phyloP scores from a whole-genome alignment of 345 rosid genomes.

The Atalantia buxifolia region DNA sequence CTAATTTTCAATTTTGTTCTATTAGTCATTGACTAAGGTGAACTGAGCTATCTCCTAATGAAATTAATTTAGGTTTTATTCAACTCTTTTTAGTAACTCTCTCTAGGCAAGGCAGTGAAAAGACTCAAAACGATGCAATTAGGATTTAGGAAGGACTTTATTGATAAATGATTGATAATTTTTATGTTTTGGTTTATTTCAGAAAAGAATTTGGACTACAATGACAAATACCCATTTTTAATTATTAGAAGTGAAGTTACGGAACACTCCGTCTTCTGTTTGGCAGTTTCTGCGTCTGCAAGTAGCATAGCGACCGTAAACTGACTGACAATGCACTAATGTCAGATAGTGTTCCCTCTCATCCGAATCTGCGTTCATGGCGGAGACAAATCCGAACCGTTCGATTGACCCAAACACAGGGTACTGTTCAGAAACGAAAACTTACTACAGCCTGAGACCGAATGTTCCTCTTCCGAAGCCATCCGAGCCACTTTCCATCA shows the following conservation, averaged over 20 bases:
- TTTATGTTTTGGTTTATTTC: no score
- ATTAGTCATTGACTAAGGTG: no score
- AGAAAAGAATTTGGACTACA: neutral
- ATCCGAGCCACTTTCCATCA: constrained; percentile 48
- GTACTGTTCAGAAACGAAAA: constrained; percentile 42
- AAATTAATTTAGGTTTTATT: no score
- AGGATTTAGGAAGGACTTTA: no score
- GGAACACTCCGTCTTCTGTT: neutral
- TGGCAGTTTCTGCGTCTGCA: neutral
- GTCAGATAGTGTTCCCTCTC: neutral
- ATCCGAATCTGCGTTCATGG: neutral
- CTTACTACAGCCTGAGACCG: constrained; percentile 57
- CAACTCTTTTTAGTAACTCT: no score
- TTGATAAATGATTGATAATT: no score
- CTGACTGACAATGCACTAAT: neutral
- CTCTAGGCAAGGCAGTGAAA: no score
- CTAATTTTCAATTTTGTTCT: no score
- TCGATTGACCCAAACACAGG: constrained; percentile 38
- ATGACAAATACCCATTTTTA: neutral
- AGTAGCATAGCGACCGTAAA: neutral
- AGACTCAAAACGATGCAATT: no score
- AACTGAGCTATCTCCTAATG: no score
- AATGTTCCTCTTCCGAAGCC: constrained; percentile 44
- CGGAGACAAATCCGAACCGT: neutral
- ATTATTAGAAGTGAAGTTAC: neutral